A percentile compares a stretch with the other conserved stretches of the same genome.
These are phyloP conservation scores for Musa schizocarpa DNA, from an alignment of 176 grass and related monocot species.

Conservation along the genomic window DNA sequence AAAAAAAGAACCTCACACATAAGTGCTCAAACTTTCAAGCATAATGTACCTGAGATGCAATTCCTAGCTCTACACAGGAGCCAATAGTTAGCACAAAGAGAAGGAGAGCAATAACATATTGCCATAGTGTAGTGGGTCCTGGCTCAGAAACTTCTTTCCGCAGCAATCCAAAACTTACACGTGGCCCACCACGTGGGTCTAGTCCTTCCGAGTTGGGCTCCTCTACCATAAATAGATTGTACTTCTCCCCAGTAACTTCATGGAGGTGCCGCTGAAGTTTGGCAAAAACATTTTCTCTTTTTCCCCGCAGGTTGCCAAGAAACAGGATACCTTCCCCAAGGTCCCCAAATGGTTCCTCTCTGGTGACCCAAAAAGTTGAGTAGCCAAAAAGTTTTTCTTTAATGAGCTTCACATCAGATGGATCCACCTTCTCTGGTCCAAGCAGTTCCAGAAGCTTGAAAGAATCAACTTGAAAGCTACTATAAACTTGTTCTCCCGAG, in stretches of 20 bases:
- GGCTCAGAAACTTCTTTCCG: slow-evolving; percentile 95
- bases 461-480: slow-evolving; percentile 65
- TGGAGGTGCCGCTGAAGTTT: slow-evolving; percentile 59
- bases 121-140: slow-evolving; percentile 87
- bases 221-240: slow-evolving; percentile 96
- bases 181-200: slow-evolving; percentile 79
- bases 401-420: slow-evolving; percentile 72
- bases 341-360: slow-evolving; percentile 94
- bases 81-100: slow-evolving; percentile 86
- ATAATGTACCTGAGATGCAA: slow-evolving; percentile 80
- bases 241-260: slow-evolving; percentile 76
- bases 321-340: slow-evolving; percentile 91
- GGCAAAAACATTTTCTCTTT: slow-evolving; percentile 81
- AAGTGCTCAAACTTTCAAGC: background rate
- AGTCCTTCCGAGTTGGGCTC: slow-evolving; percentile 87
- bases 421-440: slow-evolving; percentile 87
- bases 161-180: slow-evolving; percentile 91
- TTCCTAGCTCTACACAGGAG: slow-evolving; percentile 87
- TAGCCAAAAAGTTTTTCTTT: slow-evolving; percentile 97
- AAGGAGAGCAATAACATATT: slow-evolving; percentile 90
- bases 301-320: slow-evolving; percentile 75
- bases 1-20: background rate
- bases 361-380: slow-evolving; percentile 98
- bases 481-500: slow-evolving; percentile 37
- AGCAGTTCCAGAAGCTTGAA: slow-evolving; percentile 89